Evolutionary conservation across 257 asterid species (phyloP), one percentile per base, ranked within the genome.

Genomic region (Nicotiana noctiflora): DNA sequence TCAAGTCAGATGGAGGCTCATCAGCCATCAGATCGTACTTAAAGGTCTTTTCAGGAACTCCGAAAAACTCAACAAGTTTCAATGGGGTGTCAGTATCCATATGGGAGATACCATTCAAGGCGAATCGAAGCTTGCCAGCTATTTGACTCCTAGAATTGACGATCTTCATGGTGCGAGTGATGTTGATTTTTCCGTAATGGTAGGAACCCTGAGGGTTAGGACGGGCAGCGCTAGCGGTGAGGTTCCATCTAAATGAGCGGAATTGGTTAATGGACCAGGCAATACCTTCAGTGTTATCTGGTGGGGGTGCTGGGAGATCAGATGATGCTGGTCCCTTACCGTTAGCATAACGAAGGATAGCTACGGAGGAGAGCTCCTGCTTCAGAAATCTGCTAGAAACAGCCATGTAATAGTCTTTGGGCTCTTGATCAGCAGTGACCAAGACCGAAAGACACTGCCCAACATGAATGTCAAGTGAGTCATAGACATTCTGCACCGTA

Each of bases 401-500:
- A 18, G 86, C 90, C 7, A 89, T 31, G 82, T 86, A 88, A 83
- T 89, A 89, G 77, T 89, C 91, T 77, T 85, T 88, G 1, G 93
- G 88, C 12, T 65, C 84, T 40, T 89, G 83, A 76, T 89, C 44
- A 9, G 93, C 91, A 0, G 84, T 86, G 62, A 89, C 91, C 80
- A 88, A 70, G 18, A 88, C 88, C 0, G 91, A 86, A 61, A 88
- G 34, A 75, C 93, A 89, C 46, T 89, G 93, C 1, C 93, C 91
- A 14, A 88, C 93, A 2, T 89, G 93, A 34, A 89, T 4, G 56
- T 89, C 93, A 17, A 89, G 86, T 0, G 93, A 83, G 19, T 88
- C 90, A 11, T 88, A 89, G 0, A 70, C 55, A 29, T 86, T 88
- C 11, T 89, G 93, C 25, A 88, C 84, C 1, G 90, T 88, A 80